Evolutionary conservation across 805 yeast genomes (phyloP), one percentile per base, ranked within the genome.

Genomic region (Candida wancherniae): DNA sequence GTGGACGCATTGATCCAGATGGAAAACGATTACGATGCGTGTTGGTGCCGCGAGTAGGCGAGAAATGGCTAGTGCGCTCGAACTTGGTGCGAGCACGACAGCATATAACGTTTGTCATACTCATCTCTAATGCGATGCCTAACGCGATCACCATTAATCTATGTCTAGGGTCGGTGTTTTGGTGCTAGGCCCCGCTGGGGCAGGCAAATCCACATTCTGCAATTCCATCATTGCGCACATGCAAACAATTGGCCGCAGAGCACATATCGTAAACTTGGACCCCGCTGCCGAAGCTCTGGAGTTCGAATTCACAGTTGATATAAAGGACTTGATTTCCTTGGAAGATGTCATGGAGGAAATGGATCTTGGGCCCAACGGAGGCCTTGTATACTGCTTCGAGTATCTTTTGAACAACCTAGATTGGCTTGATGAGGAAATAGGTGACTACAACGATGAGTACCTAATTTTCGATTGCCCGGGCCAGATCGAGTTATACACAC

Each of bases 151-250:
- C 8, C 15, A n/a, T n/a, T n/a, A n/a, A n/a, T 19, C 4, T 32
- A 90, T 92, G 98, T 86, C 97, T 3, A 71, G 95, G 61, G 95
- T 87, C 2, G 98, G 97, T 36, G 90, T 86, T 9, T 63, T 92
- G 40, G 95, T 88, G 1, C 60, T 92, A 43, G 98, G 98, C 1
- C 98, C 98, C 12, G 98, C 98, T 1, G 98, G 98, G 22, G 97
- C 84, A 7, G 98, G 98, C 8, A 90, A 69, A 57, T 77, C 92
- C 27, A 86, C 98, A 0, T 92, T 90, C 52, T 90, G 97, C 62
- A 84, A 85, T 49, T 69, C 95, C 3, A 71, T 92, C 39, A 81
- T 92, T 26, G 61, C 90, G 1, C 83, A 90, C 56, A 83, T 92
- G 79, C 94, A 87, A 55, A 71, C 86, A 12, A 71, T 84, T 20